Evolutionary conservation across 148 eudicot genomes (phyloP).

Genomic region (Rhododendron ovatum): DNA sequence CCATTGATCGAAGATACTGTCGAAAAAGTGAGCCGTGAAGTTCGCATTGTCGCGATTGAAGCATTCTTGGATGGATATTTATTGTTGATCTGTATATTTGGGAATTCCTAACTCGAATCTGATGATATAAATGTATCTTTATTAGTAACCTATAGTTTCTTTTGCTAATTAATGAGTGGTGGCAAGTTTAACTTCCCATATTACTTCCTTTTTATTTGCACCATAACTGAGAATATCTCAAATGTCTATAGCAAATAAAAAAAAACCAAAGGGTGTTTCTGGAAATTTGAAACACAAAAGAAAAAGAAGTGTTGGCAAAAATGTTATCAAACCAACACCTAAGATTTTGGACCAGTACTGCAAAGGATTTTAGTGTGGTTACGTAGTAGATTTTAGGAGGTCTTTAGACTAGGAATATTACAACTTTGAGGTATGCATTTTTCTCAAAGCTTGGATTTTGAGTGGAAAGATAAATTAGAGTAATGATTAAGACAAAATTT

Average conservation of each 20-base stretch:
- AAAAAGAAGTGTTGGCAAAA: too few species aligned
- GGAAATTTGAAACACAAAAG: background rate
- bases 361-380: too few species aligned
- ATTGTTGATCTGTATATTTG: background rate
- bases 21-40: background rate
- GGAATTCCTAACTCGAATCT: background rate
- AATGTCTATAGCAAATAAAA: background rate
- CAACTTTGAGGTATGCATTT: background rate
- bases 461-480: too few species aligned
- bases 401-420: background rate
- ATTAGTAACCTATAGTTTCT: background rate
- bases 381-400: background rate
- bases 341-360: background rate
- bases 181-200: background rate
- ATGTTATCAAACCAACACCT: background rate
- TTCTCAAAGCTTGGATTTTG: too few species aligned
- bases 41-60: background rate
- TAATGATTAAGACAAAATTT: too few species aligned
- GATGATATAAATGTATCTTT: conserved; percentile 4
- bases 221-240: background rate
- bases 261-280: background rate
- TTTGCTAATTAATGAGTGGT: background rate
- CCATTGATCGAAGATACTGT: background rate
- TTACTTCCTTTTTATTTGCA: background rate
- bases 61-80: background rate